Percentiles rank a stretch among this genome's conserved stretches.
Conservation (phyloP, 441 rosid genomes). For the Heliophila coronopifolia region DNA sequence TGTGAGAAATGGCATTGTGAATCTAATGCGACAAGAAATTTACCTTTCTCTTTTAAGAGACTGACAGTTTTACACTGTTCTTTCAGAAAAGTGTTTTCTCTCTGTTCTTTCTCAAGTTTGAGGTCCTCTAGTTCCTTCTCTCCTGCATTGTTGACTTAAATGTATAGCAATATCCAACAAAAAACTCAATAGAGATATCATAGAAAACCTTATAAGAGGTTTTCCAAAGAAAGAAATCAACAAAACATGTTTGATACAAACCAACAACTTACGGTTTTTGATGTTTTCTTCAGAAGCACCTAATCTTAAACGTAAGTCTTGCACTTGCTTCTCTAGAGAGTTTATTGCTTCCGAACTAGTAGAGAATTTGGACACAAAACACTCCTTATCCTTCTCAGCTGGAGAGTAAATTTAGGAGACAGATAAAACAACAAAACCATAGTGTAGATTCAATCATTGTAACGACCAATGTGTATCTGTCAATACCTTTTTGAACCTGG, state of each 20-base stretch:
- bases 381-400: constrained; percentile 72
- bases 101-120: constrained; percentile 46
- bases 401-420: constrained; percentile 25
- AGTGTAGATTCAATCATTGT: not conserved
- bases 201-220: too few species aligned
- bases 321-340: constrained; percentile 49
- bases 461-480: not conserved
- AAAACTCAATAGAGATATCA: too few species aligned
- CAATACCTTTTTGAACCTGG: constrained; percentile 73
- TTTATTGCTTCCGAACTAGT: constrained; percentile 49
- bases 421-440: constrained; percentile 1
- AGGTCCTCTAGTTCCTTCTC: too few species aligned
- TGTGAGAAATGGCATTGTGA: not conserved
- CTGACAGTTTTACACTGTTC: constrained; percentile 39
- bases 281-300: constrained; percentile 50
- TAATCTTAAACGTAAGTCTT: constrained; percentile 44
- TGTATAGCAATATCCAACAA: too few species aligned
- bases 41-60: constrained; percentile 71
- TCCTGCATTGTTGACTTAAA: too few species aligned
- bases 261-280: constrained; percentile 40
- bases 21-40: not conserved
- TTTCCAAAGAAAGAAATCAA: too few species aligned
- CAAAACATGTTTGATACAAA: not conserved
- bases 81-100: constrained; percentile 37
- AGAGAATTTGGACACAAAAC: constrained; percentile 48